Conservation (phyloP, 2,329 filamentous ascomycete genomes). For the Cytospora piceicola region DNA sequence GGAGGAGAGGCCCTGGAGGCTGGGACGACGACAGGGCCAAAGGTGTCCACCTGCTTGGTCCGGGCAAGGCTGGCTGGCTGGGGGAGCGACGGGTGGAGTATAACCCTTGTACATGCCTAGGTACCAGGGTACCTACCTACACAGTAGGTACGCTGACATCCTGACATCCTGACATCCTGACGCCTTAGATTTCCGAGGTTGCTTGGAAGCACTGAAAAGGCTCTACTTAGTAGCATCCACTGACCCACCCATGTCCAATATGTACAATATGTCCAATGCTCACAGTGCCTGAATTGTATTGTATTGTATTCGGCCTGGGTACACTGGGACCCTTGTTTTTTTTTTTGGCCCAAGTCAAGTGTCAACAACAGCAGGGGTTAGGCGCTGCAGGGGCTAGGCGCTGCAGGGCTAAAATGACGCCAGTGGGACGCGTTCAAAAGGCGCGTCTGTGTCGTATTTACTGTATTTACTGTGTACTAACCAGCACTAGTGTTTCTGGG, state of each 20-base stretch:
- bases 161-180: not conserved
- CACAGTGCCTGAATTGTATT: not conserved
- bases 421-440: not conserved
- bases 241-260: not conserved
- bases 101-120: not conserved
- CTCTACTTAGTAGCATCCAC: not conserved
- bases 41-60: constrained; percentile 1
- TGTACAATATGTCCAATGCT: not conserved
- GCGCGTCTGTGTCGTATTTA: not conserved
- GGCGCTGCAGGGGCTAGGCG: constrained; percentile 9
- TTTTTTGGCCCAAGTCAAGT: constrained; percentile 16
- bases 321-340: constrained; percentile 11
- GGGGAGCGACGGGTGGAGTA: constrained; percentile 2
- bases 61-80: not conserved
- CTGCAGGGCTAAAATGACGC: constrained; percentile 13
- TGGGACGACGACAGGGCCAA: not conserved
- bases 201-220: constrained; percentile 7
- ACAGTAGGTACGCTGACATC: no score
- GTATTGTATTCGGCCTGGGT: not conserved
- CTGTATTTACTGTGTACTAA: no score
- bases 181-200: not conserved
- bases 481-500: not conserved
- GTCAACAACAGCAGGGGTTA: not conserved
- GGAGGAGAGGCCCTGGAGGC: not conserved
- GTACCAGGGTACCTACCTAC: no score